phyloP scores from a whole-genome alignment of 2,329 filamentous ascomycete genomes.

The Nothophaeocryptopus gaeumannii region DNA sequence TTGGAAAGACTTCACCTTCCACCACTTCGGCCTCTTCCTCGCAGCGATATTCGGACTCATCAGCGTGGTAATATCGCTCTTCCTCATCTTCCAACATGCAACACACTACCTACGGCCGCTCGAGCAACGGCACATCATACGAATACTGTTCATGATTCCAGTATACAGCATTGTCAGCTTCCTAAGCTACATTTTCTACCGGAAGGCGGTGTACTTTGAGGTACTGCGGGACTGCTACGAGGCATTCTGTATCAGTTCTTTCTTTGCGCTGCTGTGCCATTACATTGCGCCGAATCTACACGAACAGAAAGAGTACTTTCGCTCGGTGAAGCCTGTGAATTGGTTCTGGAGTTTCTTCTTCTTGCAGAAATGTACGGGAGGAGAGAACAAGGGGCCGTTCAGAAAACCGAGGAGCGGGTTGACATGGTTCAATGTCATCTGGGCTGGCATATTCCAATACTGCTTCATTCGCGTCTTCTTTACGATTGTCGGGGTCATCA shows the following conservation, averaged over 20 bases:
- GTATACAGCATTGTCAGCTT: slow-evolving; percentile 74
- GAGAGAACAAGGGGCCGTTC: slow-evolving; percentile 63
- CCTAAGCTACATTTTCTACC: slow-evolving; percentile 71
- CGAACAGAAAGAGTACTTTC: slow-evolving; percentile 78
- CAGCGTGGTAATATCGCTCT: slow-evolving; percentile 51
- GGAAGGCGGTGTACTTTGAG: slow-evolving; percentile 75
- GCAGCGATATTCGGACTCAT: slow-evolving; percentile 53
- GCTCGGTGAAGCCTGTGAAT: slow-evolving; percentile 62
- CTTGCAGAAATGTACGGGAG: slow-evolving; percentile 68
- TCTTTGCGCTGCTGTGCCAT: slow-evolving; percentile 78
- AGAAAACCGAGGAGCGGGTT: slow-evolving; percentile 75
- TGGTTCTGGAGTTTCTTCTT: slow-evolving; percentile 76
- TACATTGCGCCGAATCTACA: slow-evolving; percentile 76
- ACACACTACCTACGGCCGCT: slow-evolving; percentile 59
- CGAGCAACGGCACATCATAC: slow-evolving; percentile 71
- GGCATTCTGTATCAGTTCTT: slow-evolving; percentile 81
- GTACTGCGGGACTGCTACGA: slow-evolving; percentile 83
- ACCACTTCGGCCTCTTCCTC: slow-evolving; percentile 55
- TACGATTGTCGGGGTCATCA: slow-evolving; percentile 73
- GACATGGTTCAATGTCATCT: slow-evolving; percentile 76
- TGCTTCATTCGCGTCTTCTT: slow-evolving; percentile 76
- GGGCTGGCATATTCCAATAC: slow-evolving; percentile 72
- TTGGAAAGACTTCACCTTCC: slow-evolving; percentile 56
- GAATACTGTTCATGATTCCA: slow-evolving; percentile 84
- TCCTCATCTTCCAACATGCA: slow-evolving; percentile 56